Evolutionary conservation across 768 basidiomycete species (phyloP).

Genomic region (Tremella mesenterica): DNA sequence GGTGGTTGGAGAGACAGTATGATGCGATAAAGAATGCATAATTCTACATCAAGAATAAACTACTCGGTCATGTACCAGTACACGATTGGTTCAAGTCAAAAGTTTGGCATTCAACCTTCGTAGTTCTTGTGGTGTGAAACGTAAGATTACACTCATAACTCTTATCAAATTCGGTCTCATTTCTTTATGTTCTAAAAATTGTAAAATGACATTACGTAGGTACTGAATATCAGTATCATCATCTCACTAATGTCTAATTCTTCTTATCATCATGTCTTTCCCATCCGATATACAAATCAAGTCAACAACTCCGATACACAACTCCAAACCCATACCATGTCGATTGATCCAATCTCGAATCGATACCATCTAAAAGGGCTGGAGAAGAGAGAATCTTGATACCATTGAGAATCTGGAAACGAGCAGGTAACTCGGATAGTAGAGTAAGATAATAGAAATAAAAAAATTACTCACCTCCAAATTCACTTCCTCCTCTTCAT

Average conservation of each 20-base stretch:
- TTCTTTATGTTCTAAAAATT: slow-evolving; percentile 96
- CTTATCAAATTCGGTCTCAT: slow-evolving; percentile 93
- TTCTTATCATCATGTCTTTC: too few species aligned
- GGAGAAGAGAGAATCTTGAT: neutral
- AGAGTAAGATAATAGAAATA: neutral
- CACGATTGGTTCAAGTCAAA: slow-evolving; percentile 8
- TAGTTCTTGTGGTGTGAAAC: slow-evolving; percentile 91
- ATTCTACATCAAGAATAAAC: neutral
- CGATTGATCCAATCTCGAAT: too few species aligned
- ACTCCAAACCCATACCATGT: too few species aligned
- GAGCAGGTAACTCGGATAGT: neutral
- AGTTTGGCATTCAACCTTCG: slow-evolving; percentile 81
- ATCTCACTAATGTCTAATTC: too few species aligned
- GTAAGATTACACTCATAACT: slow-evolving; percentile 82
- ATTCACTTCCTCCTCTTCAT: slow-evolving; percentile 83
- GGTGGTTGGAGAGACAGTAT: too few species aligned
- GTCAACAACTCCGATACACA: slow-evolving; percentile 9
- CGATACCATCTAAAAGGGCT: neutral
- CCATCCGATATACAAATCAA: too few species aligned
- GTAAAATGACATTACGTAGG: slow-evolving; percentile 86
- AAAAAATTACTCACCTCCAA: slow-evolving; percentile 51
- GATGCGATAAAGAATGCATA: neutral
- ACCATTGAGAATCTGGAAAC: neutral
- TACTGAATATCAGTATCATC: slow-evolving; percentile 48
- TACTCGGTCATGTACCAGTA: too few species aligned